Conservation (phyloP, 345 rosid genomes). For the Euphorbia pulcherrima region DNA sequence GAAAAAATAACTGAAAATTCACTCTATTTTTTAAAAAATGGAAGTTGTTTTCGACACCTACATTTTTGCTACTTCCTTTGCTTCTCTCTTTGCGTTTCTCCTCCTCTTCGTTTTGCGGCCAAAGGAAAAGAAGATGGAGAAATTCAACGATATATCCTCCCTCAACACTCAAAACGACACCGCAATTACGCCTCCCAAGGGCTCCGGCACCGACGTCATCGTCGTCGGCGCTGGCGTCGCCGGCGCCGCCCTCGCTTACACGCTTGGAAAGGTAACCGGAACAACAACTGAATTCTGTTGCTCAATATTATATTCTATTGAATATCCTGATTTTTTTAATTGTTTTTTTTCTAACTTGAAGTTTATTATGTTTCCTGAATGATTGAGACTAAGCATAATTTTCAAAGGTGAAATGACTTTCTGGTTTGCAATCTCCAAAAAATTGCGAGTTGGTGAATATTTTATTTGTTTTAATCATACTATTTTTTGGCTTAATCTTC, state of each 20-base stretch:
- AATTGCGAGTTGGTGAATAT: neutral
- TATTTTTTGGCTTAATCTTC: neutral
- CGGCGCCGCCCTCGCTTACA: conserved; percentile 73
- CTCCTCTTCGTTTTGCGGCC: conserved; percentile 31
- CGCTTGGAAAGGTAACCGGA: conserved; percentile 60
- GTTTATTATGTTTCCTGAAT: neutral
- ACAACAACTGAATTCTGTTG: neutral
- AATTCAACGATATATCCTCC: neutral
- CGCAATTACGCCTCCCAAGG: conserved; percentile 13
- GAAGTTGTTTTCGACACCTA: conserved; percentile 11
- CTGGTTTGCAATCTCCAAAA: neutral
- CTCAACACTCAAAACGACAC: conserved; percentile 13
- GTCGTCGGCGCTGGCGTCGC: conserved; percentile 87
- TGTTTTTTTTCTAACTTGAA: neutral
- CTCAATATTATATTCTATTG: neutral
- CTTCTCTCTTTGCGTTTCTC: conserved; percentile 32
- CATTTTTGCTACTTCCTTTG: conserved; percentile 31
- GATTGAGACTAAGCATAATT: neutral
- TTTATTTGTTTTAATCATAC: neutral
- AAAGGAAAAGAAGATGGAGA: conserved; percentile 9
- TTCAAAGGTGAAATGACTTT: neutral
- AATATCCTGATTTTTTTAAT: neutral
- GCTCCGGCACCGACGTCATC: conserved; percentile 42
- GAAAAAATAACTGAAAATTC: neutral
- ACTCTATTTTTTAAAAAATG: conserved; percentile 1